phyloP scores from a whole-genome alignment of 257 asterid genomes.

The Cruciata laevipes region DNA sequence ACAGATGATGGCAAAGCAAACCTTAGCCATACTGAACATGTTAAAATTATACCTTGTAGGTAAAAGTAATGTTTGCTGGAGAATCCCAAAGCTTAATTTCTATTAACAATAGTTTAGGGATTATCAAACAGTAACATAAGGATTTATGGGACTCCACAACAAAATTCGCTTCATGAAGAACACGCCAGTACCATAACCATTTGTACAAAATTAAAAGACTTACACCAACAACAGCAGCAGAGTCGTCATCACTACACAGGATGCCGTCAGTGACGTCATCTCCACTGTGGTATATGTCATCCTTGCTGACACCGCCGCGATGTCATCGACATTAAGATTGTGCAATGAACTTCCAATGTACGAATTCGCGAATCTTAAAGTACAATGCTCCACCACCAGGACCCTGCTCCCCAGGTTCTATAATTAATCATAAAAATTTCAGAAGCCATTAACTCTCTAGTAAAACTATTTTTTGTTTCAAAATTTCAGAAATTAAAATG shows the following conservation, averaged over 20 bases:
- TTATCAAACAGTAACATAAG: too few relatives aligned
- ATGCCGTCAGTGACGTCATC: slow-evolving; percentile 55
- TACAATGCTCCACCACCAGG: slow-evolving; percentile 61
- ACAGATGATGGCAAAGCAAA: too few relatives aligned
- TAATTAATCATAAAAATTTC: background rate
- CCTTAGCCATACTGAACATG: too few relatives aligned
- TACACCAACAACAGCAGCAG: slow-evolving; percentile 67
- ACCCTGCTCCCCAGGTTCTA: slow-evolving; percentile 59
- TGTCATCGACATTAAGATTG: slow-evolving; percentile 62
- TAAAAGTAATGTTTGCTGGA: too few relatives aligned
- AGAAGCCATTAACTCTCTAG: slow-evolving; percentile 4
- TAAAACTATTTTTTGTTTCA: background rate
- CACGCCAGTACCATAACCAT: background rate
- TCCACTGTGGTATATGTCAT: slow-evolving; percentile 48
- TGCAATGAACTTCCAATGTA: slow-evolving; percentile 65
- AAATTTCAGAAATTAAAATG: background rate
- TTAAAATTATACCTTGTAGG: too few relatives aligned
- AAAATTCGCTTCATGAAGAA: too few relatives aligned
- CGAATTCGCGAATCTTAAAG: slow-evolving; percentile 60
- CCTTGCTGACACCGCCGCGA: slow-evolving; percentile 21
- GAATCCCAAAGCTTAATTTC: too few relatives aligned
- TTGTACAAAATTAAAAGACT: slow-evolving; percentile 9
- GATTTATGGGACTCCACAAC: too few relatives aligned
- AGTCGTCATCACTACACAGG: slow-evolving; percentile 49
- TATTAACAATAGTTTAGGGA: too few relatives aligned